These are phyloP conservation scores for Epichloe festucae DNA, from an alignment of 2,329 filamentous ascomycete genomes.

Conservation along the genomic window DNA sequence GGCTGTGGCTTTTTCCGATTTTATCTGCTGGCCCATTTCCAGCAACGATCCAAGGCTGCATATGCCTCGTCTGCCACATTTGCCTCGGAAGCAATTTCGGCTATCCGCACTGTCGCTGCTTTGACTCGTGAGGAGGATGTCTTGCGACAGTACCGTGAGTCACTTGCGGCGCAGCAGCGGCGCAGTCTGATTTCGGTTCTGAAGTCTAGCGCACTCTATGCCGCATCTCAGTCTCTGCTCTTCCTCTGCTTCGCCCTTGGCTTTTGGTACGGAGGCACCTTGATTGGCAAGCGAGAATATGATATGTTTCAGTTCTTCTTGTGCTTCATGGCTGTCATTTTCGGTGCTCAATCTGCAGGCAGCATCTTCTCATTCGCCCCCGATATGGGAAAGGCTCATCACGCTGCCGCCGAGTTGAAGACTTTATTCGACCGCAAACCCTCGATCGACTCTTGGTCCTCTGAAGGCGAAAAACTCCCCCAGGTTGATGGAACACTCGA, in stretches of 20 bases:
- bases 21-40: slow-evolving; percentile 69
- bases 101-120: slow-evolving; percentile 85
- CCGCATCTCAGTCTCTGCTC: slow-evolving; percentile 68
- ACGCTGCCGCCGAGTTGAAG: slow-evolving; percentile 70
- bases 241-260: slow-evolving; percentile 77
- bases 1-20: slow-evolving; percentile 81
- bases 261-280: slow-evolving; percentile 81
- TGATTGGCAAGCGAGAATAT: slow-evolving; percentile 62
- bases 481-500: slow-evolving; percentile 66
- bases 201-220: slow-evolving; percentile 68
- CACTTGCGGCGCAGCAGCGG: slow-evolving; percentile 53
- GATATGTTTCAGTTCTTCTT: slow-evolving; percentile 81
- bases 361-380: slow-evolving; percentile 81
- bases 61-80: slow-evolving; percentile 74
- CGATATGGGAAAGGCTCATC: slow-evolving; percentile 85
- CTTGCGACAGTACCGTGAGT: slow-evolving; percentile 53
- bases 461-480: slow-evolving; percentile 49
- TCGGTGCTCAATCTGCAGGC: slow-evolving; percentile 83
- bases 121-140: slow-evolving; percentile 81
- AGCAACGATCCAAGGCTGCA: slow-evolving; percentile 62
- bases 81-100: slow-evolving; percentile 85
- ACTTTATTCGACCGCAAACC: slow-evolving; percentile 73
- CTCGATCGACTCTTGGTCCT: slow-evolving; percentile 68
- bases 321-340: slow-evolving; percentile 77
- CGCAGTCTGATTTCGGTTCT: slow-evolving; percentile 60